Conservation (phyloP, 495 filamentous ascomycete genomes). For the Mycothermus thermophilus region DNA sequence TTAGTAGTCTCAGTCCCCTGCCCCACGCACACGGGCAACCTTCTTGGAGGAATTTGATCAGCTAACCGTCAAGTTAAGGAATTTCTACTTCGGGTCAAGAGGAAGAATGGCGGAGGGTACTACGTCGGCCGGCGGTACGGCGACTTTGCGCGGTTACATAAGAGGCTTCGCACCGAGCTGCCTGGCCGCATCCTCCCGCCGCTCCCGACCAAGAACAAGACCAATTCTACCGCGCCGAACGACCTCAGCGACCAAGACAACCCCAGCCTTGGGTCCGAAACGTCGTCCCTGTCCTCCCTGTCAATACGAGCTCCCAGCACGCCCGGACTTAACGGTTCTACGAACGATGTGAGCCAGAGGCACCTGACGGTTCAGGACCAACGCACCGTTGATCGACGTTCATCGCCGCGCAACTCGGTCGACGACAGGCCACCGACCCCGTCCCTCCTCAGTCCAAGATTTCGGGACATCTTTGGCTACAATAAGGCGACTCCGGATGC, state of each 20-base stretch:
- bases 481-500: no score
- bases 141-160: conserved; percentile 70
- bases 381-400: conserved; percentile 19
- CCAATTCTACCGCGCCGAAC: conserved; percentile 46
- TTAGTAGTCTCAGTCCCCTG: no score
- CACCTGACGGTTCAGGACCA: conserved; percentile 29
- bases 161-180: conserved; percentile 65
- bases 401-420: conserved; percentile 27
- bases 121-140: conserved; percentile 79
- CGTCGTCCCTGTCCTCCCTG: conserved; percentile 60
- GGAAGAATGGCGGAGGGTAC: conserved; percentile 51
- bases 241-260: conserved; percentile 31
- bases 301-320: conserved; percentile 40
- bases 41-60: no score
- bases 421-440: conserved; percentile 19
- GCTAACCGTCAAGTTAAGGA: no score
- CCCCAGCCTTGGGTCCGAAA: conserved; percentile 57
- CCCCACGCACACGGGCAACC: no score
- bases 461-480: no score
- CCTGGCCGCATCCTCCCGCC: conserved; percentile 83
- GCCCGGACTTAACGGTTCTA: conserved; percentile 8
- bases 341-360: conserved; percentile 20
- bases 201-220: conserved; percentile 81
- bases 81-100: conserved; percentile 75
- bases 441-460: conserved; percentile 6